Evolutionary conservation across 1,139 yeast species (phyloP), one percentile per base, ranked within the genome.

Genomic region (Yamadazyma diddensiae): DNA sequence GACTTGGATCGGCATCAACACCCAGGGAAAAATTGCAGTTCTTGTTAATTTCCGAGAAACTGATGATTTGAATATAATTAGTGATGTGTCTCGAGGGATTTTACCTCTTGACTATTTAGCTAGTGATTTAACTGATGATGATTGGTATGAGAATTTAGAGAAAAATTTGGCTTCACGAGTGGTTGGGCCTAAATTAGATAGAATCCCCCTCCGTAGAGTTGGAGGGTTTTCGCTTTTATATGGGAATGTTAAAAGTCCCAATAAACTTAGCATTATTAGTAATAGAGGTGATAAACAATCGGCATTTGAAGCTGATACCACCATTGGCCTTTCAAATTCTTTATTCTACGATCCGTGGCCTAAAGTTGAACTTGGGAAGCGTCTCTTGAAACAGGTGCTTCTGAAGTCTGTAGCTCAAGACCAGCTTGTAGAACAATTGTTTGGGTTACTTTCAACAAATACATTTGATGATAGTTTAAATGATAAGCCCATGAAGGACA

Each of bases 171-270:
- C 64, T 2, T 45, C 56, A 11, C 31, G 48, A 21, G 15, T 41
- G 3, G 33, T 35, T 2, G 31, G 31, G 4, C 19, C 20, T 9
- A 13, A 23, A 10, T 25, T 22, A 3, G 29, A 33, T 11, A 22
- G 22, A 9, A 15, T 35, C 1, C 57, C 60, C 20, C 55, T 85
- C 18, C 47, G 55, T 6, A 57, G 66, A 22, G 75, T 88, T 13
- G 96, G 95, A 0, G 95, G 95, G n/a, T 90, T 90, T 55, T 79
- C 84, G 6, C 61, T 92, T 41, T 56, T 92, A 26, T 83, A 80
- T 53, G 97, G 97, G 0, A 66, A 70, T 31, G 53, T 80, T 7
- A 42, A 47, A 4, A 43, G 49, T 29, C 41, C 70, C 9, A 42
- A 62, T 8, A 67, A 65, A 15, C 64, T 74, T 43, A 64, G 65